Evolutionary conservation across 1,284 basidiomycete genomes (phyloP), one percentile per base, ranked within the genome.

Genomic region (Tilletia horrida): DNA sequence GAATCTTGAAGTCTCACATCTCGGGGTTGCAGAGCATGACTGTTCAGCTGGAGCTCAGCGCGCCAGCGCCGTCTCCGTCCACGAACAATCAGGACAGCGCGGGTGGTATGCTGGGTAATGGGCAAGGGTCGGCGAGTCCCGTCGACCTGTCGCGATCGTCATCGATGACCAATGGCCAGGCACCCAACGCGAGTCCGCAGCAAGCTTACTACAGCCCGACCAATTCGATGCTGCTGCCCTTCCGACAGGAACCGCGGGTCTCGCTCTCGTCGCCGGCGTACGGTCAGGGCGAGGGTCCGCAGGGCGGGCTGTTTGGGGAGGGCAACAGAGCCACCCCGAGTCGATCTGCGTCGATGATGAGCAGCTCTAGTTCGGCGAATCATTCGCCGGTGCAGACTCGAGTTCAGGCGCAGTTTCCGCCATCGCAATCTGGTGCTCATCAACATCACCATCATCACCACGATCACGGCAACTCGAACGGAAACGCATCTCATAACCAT

Each of bases 401-500:
- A 29, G 31, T 6, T 21, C 9, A 31, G 55, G 52, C 52, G 8
- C 52, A 23, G 52, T 25, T 18, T 1, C 55, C 18, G 29, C 27
- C 16, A 16, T 7, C 16, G 29, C 27, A 40, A 16, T 25, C 27
- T 25, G 18, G n/a, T 59, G 55, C 27, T 35, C 73, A 75, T 35
- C 64, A 62, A 9, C 71, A 73, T 50, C 73, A 69, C 44, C 61
- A 74, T 7, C 83, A 85, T 72, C 84, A 85, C 70, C 87, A 86
- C 48, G 73, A 78, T 25, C 81, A 83, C 27, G 75, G 74, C 11
- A 76, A 76, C 62, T 72, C 76, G 43, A 79, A 83, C 62, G 76
- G 79, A 18, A 74, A 84, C 67, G 69, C 72, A 52, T 79, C 82
- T 64, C 45, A 48, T 23, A 16, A 4, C 18, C 45, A 48, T 23